These are phyloP conservation scores for Beauveria rudraprayagi DNA, from an alignment of 2,329 filamentous ascomycete genomes.

Conservation along the genomic window DNA sequence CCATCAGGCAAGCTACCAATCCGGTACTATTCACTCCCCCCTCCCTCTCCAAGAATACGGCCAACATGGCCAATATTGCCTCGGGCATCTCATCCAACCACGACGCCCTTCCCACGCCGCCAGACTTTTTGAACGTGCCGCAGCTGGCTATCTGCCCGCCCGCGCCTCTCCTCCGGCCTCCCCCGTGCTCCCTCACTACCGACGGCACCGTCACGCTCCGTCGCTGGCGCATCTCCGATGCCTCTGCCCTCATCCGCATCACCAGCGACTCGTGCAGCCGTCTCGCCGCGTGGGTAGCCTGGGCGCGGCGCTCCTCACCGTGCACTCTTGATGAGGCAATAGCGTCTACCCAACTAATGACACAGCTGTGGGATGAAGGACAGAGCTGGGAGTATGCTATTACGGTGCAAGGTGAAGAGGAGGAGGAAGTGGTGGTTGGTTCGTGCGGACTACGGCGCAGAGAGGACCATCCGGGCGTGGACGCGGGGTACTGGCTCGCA, in stretches of 20 bases:
- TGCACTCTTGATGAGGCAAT: neutral
- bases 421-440: neutral
- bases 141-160: slow-evolving; percentile 1
- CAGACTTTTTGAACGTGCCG: neutral
- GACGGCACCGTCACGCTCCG: slow-evolving; percentile 5
- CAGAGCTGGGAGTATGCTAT: neutral
- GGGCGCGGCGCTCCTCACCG: neutral
- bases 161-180: neutral
- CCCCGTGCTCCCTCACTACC: neutral
- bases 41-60: too few relatives aligned
- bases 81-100: neutral
- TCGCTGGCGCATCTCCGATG: neutral
- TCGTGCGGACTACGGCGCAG: neutral
- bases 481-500: slow-evolving; percentile 5
- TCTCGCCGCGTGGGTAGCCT: neutral
- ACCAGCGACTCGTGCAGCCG: neutral
- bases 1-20: too few relatives aligned
- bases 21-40: too few relatives aligned
- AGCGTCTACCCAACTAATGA: neutral
- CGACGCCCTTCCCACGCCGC: neutral
- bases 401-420: neutral
- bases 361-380: neutral
- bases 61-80: neutral
- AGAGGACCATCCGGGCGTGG: neutral
- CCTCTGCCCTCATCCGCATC: neutral